Evolutionary conservation across 495 filamentous ascomycete species (phyloP), one percentile per base, ranked within the genome.

Genomic region (Penicillium argentinense): DNA sequence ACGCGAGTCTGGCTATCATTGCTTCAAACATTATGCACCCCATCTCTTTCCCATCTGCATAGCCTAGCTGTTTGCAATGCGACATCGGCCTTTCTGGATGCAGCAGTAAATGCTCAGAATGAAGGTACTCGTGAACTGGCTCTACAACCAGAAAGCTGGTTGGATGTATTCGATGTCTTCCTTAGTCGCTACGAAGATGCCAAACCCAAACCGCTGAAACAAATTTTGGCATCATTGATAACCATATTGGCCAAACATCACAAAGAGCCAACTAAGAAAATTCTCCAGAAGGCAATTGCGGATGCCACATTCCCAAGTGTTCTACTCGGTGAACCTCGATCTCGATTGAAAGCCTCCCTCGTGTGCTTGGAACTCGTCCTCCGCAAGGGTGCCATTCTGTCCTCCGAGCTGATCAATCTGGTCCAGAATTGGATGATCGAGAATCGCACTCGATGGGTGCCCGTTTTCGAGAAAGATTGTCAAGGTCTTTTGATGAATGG

Each of bases 111-210:
- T 9, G 76, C 79, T 4, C 43, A 62, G 12, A 49, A 55, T 46
- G 48, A 61, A 5, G 38, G 44, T 19, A 65, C 75, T 1, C 62
- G 58, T 13, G 37, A 60, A 39, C 25, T 79, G 21, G 61, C 73
- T 8, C 79, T 79, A 22, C 75, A 75, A 11, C 57, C 79, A 17
- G 53, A 60, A 12, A 72, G 75, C 8, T 87, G 84, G 67, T 54
- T 74, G 9, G 67, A 72, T 32, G 61, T 87, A 3, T 88, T 93
- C 57, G 67, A 82, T 11, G 80, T 87, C 39, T 92, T 83, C 53
- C 69, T 95, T 49, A 75, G 82, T 45, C 85, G 82, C 67, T 89
- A 81, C 50, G 86, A 92, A 51, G 79, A 82, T 52, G 78, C 85
- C 26, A 85, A 85, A 47, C 77, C 84, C 19, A 85, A 89, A 41